phyloP scores from a whole-genome alignment of 2,329 filamentous ascomycete species.

The Clarireedia sp. region DNA sequence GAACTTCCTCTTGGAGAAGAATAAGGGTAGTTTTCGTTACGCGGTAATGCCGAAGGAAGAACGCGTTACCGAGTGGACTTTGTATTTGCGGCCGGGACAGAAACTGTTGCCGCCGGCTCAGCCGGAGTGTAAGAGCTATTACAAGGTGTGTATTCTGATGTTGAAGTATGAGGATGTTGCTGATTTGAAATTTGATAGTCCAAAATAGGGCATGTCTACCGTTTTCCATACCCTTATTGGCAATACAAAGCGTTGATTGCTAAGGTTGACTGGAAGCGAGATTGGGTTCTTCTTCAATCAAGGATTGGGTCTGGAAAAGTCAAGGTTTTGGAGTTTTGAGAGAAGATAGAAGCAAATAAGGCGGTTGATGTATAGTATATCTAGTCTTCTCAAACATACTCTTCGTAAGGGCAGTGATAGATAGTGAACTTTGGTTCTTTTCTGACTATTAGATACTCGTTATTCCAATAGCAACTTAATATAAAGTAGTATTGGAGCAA shows the following conservation, averaged over 20 bases:
- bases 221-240: conserved; percentile 1
- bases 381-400: too few species aligned
- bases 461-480: too few species aligned
- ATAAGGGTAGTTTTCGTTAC: background rate
- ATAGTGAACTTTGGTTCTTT: too few species aligned
- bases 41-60: background rate
- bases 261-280: background rate
- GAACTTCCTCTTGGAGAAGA: background rate
- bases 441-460: too few species aligned
- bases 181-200: background rate
- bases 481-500: too few species aligned
- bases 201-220: background rate
- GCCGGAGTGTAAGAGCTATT: background rate
- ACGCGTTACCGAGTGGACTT: background rate
- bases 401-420: too few species aligned
- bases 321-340: background rate
- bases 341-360: too few species aligned
- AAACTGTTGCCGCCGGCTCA: background rate
- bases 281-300: conserved; percentile 1
- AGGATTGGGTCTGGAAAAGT: background rate
- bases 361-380: too few species aligned
- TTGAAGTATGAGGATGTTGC: background rate
- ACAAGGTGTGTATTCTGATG: background rate
- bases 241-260: background rate
- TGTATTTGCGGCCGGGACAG: background rate